These are phyloP conservation scores for Pinus taeda DNA, from an alignment of 75 land plant genomes.

Conservation along the genomic window DNA sequence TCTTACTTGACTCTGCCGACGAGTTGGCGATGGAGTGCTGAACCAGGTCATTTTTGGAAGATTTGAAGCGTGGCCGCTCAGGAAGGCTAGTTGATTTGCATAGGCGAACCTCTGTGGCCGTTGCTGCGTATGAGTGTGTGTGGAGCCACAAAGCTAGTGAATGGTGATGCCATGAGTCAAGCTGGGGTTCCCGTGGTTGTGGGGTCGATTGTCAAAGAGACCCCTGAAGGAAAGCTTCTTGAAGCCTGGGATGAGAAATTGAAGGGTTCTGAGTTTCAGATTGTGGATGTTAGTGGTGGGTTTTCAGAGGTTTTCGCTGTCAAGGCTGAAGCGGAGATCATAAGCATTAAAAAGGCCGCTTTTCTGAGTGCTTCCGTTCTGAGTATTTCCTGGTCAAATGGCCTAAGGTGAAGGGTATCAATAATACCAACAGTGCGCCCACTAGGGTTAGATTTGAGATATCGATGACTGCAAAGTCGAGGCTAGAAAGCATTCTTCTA, in stretches of 20 bases:
- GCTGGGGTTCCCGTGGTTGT: conserved; percentile 21
- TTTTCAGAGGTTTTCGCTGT: conserved; percentile 90
- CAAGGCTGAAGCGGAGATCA: conserved; percentile 71
- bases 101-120: too few relatives aligned
- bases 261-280: conserved; percentile 28
- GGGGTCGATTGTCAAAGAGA: conserved; percentile 69
- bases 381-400: conserved; percentile 50
- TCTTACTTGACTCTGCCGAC: too few relatives aligned
- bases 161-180: conserved; percentile 21
- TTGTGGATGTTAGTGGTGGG: conserved; percentile 70
- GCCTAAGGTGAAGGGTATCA: neutral
- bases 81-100: too few relatives aligned
- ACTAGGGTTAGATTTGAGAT: conserved; percentile 49
- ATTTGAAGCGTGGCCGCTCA: too few relatives aligned
- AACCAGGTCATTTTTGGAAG: too few relatives aligned
- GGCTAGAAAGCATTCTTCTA: conserved; percentile 52
- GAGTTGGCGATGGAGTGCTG: too few relatives aligned
- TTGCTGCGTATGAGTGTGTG: too few relatives aligned
- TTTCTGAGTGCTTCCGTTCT: conserved; percentile 63
- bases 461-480: conserved; percentile 47
- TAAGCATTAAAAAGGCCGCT: conserved; percentile 78
- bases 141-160: too few relatives aligned
- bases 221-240: conserved; percentile 72
- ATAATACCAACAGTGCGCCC: conserved; percentile 9
- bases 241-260: conserved; percentile 72